Conservation (phyloP, 2,329 filamentous ascomycete genomes). For the Aspergillus carbonarius region DNA sequence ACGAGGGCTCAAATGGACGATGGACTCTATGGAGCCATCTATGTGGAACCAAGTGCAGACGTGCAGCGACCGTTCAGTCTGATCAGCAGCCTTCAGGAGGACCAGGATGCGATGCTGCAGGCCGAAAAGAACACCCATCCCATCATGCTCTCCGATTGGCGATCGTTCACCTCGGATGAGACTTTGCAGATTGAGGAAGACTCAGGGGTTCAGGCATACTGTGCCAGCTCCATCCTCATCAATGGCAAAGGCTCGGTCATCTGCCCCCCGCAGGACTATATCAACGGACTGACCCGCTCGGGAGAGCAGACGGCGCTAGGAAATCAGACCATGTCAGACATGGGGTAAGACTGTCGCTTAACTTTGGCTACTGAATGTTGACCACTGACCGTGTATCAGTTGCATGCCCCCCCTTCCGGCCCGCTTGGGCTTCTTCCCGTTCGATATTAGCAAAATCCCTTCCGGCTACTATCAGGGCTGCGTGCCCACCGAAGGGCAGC, state of each 20-base stretch:
- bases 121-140: slow-evolving; percentile 52
- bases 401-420: slow-evolving; percentile 24
- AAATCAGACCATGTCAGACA: slow-evolving; percentile 29
- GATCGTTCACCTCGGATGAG: slow-evolving; percentile 53
- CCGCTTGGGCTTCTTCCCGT: slow-evolving; percentile 25
- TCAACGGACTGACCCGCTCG: slow-evolving; percentile 32
- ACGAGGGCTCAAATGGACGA: slow-evolving; percentile 57
- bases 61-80: slow-evolving; percentile 50
- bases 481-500: slow-evolving; percentile 45
- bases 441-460: slow-evolving; percentile 27
- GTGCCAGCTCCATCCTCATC: slow-evolving; percentile 60
- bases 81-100: slow-evolving; percentile 44
- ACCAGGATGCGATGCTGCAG: slow-evolving; percentile 46
- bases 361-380: not conserved
- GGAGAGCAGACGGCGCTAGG: slow-evolving; percentile 22
- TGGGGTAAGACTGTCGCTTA: slow-evolving; percentile 25
- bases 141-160: slow-evolving; percentile 57
- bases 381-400: slow-evolving; percentile 7
- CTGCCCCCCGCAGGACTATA: slow-evolving; percentile 50
- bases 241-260: slow-evolving; percentile 60
- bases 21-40: slow-evolving; percentile 55
- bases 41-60: slow-evolving; percentile 27
- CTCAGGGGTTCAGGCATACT: slow-evolving; percentile 26
- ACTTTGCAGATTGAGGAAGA: slow-evolving; percentile 30
- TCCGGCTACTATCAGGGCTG: slow-evolving; percentile 41